Evolutionary conservation across 495 filamentous ascomycete species (phyloP).

Genomic region (Trichoderma gamsii): DNA sequence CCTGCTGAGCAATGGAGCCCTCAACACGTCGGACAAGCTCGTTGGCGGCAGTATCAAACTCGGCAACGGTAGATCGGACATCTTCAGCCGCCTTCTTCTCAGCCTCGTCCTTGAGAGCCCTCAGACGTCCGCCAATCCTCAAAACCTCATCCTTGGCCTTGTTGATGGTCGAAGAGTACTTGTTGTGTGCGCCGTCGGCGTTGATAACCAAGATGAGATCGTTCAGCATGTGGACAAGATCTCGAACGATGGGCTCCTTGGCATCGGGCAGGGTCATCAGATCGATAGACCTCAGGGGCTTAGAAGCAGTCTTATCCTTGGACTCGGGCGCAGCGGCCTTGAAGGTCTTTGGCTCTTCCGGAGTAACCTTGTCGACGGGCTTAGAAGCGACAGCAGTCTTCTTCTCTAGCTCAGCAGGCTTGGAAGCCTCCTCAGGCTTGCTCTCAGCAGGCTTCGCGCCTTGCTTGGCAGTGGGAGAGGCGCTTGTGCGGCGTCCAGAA

Average conservation of each 20-base stretch:
- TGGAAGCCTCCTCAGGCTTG: conserved; percentile 19
- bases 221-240: conserved; percentile 92
- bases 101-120: conserved; percentile 57
- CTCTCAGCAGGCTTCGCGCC: conserved; percentile 28
- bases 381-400: conserved; percentile 37
- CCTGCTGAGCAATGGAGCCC: conserved; percentile 64
- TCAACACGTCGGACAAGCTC: conserved; percentile 78
- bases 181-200: conserved; percentile 64
- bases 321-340: conserved; percentile 30
- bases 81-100: conserved; percentile 69
- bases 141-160: conserved; percentile 81
- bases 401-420: conserved; percentile 22
- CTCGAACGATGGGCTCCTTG: conserved; percentile 80
- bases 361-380: conserved; percentile 29
- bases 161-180: conserved; percentile 66
- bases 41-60: conserved; percentile 43
- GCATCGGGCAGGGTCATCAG: conserved; percentile 64
- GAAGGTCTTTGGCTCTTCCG: conserved; percentile 27
- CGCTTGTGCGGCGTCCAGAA: conserved; percentile 39
- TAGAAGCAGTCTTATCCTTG: conserved; percentile 33
- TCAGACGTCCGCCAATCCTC: conserved; percentile 68
- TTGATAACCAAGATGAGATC: conserved; percentile 91
- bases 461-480: conserved; percentile 27
- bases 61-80: conserved; percentile 58
- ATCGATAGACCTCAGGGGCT: conserved; percentile 61